A percentile compares a stretch with the other conserved stretches of the same genome.
These are phyloP conservation scores for Hypericum androsaemum DNA, from an alignment of 345 rosid species.

Conservation along the genomic window DNA sequence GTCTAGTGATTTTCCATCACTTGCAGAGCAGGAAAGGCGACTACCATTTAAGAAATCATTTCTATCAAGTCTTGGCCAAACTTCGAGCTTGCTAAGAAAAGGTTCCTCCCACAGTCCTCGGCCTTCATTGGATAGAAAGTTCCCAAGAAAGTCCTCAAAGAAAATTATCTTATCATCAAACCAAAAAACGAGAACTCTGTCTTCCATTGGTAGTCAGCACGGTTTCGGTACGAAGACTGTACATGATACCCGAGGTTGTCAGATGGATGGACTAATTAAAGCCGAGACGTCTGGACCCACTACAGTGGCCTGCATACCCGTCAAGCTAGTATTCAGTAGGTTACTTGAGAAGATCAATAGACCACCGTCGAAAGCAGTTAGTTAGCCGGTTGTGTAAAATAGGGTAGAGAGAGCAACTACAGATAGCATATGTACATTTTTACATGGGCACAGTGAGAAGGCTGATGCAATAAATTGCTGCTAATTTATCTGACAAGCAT, in stretches of 20 bases:
- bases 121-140: constrained; percentile 37
- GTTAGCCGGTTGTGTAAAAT: constrained; percentile 21
- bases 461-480: too few relatives aligned
- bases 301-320: constrained; percentile 94
- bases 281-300: constrained; percentile 59
- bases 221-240: constrained; percentile 24
- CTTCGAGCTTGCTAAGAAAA: constrained; percentile 37
- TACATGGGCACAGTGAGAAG: too few relatives aligned
- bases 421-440: too few relatives aligned
- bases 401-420: constrained; percentile 24
- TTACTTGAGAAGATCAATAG: constrained; percentile 98
- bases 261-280: constrained; percentile 53
- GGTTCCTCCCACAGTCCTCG: constrained; percentile 26
- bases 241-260: constrained; percentile 18
- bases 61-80: constrained; percentile 27
- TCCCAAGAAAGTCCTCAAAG: constrained; percentile 38
- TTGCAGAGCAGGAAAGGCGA: constrained; percentile 35
- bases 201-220: constrained; percentile 62
- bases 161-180: constrained; percentile 45
- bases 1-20: constrained; percentile 25
- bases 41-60: constrained; percentile 25
- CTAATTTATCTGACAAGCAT: too few relatives aligned
- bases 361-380: constrained; percentile 61
- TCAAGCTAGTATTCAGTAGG: constrained; percentile 89
- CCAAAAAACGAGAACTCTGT: constrained; percentile 79